Evolutionary conservation across 345 rosid species (phyloP), one percentile per base, ranked within the genome.

Genomic region (Eucalyptus erythrocorys): DNA sequence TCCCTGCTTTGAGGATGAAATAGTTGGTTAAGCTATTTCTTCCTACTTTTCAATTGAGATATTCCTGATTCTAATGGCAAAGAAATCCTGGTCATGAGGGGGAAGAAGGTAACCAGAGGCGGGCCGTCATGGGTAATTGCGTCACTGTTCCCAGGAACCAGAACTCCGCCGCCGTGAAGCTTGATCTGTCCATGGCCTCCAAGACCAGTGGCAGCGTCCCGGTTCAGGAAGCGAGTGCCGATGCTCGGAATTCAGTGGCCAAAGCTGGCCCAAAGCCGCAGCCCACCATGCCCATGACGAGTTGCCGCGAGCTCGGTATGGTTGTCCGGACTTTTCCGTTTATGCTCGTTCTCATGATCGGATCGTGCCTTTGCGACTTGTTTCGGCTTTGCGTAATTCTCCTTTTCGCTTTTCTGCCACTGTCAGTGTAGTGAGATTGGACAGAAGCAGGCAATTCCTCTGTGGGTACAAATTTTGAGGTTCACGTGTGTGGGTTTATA

Each of bases 91-190:
- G 82, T 76, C 15, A n/a, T n/a, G n/a, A n/a, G n/a, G n/a, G n/a
- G n/a, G n/a, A 27, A 24, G 66, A 5, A 10, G 66, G 5, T 26
- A 27, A 59, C 5, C 66, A 59, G 66, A 59, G 66, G 6, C 2
- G 66, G 10, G 50, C n/a, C 66, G 66, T 26, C 45, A 95, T 94
- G 95, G 96, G 94, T 17, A 92, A 88, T 34, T 93, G 95, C 76
- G 89, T 91, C 89, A 79, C 93, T 8, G 91, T 66, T 86, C 91
- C 88, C 26, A 90, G 88, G 85, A 81, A 57, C 45, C 71, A 90
- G 71, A 88, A 87, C 87, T 32, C 92, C 82, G 87, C 92, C 81
- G 87, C 88, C 87, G 45, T 89, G 89, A 91, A 88, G 86, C 64
- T 94, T 87, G 76, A 84, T 27, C 40, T 15, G 87, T 43, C 89